Evolutionary conservation across 2,329 filamentous ascomycete genomes (phyloP).

Genomic region (Ceratocystis albifundus): DNA sequence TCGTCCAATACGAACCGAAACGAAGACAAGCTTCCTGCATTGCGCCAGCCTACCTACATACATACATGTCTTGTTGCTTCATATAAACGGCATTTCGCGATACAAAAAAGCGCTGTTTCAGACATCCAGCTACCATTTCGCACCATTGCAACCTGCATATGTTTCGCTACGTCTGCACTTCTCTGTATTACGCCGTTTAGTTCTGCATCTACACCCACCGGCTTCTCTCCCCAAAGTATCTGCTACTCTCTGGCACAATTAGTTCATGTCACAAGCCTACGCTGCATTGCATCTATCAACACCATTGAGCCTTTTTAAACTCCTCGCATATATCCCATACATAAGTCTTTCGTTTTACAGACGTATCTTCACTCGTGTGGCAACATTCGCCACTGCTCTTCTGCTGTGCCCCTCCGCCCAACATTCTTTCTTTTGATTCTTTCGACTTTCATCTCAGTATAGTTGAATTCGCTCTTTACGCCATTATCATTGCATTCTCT

Average conservation of each 20-base stretch:
- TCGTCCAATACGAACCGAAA: constrained; percentile 1
- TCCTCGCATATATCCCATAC: not conserved
- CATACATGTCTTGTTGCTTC: not conserved
- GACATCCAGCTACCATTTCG: not conserved
- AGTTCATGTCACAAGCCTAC: not conserved
- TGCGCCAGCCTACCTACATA: constrained; percentile 6
- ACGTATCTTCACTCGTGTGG: not conserved
- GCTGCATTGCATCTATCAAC: not conserved
- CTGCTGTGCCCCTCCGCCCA: not conserved
- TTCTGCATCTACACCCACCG: constrained; percentile 3
- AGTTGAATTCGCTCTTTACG: not conserved
- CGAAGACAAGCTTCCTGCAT: constrained; percentile 4
- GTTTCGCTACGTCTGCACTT: not conserved
- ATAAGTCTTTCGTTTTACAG: not conserved
- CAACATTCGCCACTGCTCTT: not conserved
- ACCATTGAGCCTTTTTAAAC: not conserved
- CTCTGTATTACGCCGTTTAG: not conserved
- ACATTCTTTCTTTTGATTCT: not conserved
- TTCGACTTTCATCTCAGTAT: not conserved
- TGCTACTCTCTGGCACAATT: not conserved
- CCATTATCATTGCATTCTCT: not conserved
- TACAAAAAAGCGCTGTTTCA: constrained; percentile 11
- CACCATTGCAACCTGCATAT: not conserved
- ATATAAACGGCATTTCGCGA: constrained; percentile 3
- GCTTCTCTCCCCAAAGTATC: not conserved